These are phyloP conservation scores for Dactylonectria macrodidyma DNA, from an alignment of 2,329 filamentous ascomycete species.

Conservation along the genomic window DNA sequence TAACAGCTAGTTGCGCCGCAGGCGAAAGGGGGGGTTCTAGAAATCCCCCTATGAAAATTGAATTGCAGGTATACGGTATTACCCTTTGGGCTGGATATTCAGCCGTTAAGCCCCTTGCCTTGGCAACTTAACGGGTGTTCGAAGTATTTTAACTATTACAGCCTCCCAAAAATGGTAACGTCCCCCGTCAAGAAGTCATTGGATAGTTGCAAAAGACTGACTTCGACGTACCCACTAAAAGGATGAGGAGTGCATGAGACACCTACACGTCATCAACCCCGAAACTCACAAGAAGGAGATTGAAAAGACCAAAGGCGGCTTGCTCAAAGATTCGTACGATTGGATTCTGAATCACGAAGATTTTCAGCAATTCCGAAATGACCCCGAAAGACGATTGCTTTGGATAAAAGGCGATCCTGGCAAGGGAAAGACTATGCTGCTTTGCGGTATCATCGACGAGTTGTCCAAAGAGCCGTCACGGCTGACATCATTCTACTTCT, in stretches of 20 bases:
- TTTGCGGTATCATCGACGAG: conserved; percentile 51
- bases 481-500: conserved; percentile 57
- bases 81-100: too few relatives aligned
- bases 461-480: background rate
- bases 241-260: conserved; percentile 4
- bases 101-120: too few relatives aligned
- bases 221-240: background rate
- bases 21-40: too few relatives aligned
- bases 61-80: too few relatives aligned
- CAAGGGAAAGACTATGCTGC: conserved; percentile 57
- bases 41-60: too few relatives aligned
- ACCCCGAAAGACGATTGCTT: conserved; percentile 37
- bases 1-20: too few relatives aligned
- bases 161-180: too few relatives aligned
- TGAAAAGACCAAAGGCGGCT: conserved; percentile 43
- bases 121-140: too few relatives aligned
- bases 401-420: conserved; percentile 56
- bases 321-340: conserved; percentile 42
- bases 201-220: too few relatives aligned
- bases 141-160: too few relatives aligned
- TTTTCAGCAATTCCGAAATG: conserved; percentile 47
- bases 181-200: too few relatives aligned
- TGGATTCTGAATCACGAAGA: conserved; percentile 51
- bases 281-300: conserved; percentile 27
- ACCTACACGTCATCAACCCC: background rate